Base-by-base conservation (phyloP, 768 basidiomycete genomes). In the Nidularia pulvinata region DNA sequence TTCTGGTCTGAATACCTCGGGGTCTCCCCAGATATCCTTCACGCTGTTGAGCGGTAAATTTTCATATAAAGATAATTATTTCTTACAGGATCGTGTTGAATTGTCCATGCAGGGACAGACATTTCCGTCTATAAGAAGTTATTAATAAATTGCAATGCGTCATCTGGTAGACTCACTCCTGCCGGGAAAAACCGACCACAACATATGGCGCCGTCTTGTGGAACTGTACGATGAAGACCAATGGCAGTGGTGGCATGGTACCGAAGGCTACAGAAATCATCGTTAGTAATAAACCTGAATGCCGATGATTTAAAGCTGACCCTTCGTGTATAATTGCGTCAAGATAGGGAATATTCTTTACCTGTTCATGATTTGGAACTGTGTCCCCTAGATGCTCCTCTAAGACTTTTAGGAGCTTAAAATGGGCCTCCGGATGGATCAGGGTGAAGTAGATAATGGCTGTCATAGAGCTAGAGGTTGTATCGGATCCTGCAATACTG, bases 401-500 rank as follows among this genome's bases (percentile, higher is more conserved):
- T 22, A 46, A 46, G 14, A 10, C 25, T 10, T 46, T 22, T 22
- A 46, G n/a, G 13, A 69, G 55, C 45, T 65, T 64, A 11, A 52
- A 33, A 46, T 66, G 56, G 6, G 66, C 61, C 30, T 37, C 49
- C 6, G 63, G 62, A 50, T 69, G 61, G 5, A 58, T 62, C 48
- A 57, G 52, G 22, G 66, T 51, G 11, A 62, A 56, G 51, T 64
- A 61, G 19, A 69, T 57, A n/a, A 64, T 68, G 1, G 57, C 69
- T n/a, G 68, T 60, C 10, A 65, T 58, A 7, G 67, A 66, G 50
- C 64, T 73, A 1, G 71, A 66, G 11, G 68, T 69, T 7, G 69
- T 69, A 54, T 71, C 69, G 13, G 68, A 69, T 1, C 71, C 71
- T 6, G 70, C 70, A 52, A 68, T 69, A 7, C 70, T 71, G 25